Evolutionary conservation across 2,329 filamentous ascomycete species (phyloP), one percentile per base, ranked within the genome.

Genomic region (Fusarium dlaminii): DNA sequence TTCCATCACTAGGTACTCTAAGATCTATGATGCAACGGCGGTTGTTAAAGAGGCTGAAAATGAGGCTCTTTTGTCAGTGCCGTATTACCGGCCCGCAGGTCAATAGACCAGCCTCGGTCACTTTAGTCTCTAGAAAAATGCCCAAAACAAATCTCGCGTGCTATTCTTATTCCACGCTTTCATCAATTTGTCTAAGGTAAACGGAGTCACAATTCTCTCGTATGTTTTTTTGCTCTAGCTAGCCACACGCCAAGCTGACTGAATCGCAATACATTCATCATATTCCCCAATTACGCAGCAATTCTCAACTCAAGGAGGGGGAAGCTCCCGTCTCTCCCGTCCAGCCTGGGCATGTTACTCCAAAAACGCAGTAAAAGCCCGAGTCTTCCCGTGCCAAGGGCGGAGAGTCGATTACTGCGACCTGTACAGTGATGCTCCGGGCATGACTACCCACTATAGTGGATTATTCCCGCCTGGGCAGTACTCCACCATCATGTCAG

Each of bases 351-450:
- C 24, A 36, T 30, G 13, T 13, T 29, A 17, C 51, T 40, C 51
- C 51, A 40, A 55, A 24, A 12, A 27, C 9, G 8, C 49, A 36
- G 32, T 1, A 17, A 30, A 29, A 40, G 37, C 3, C 58, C 49
- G 37, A 36, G 13, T 57, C 37, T 62, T 58, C 59, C 51, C 51
- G 59, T 45, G 59, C 59, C 59, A 62, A 62, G 59, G 15, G 42
- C 11, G 37, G 34, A 37, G 37, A 43, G 37, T 29, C 29, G 11
- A n/a, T n/a, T 24, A 8, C 37, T 43, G 14, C 29, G 34, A 12
- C 49, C 30, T 62, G 24, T n/a, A 15, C 30, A 14, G 15, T 15
- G 10, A 56, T 20, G 37, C 37, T 40, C 51, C 14, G 51, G 34
- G 51, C 14, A 18, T 29, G 24, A 40, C 51, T 55, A 39, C 34